A percentile compares a stretch with the other conserved stretches of the same genome.
These are phyloP conservation scores for Stylonectria norvegica DNA, from an alignment of 2,329 filamentous ascomycete species.

Conservation along the genomic window DNA sequence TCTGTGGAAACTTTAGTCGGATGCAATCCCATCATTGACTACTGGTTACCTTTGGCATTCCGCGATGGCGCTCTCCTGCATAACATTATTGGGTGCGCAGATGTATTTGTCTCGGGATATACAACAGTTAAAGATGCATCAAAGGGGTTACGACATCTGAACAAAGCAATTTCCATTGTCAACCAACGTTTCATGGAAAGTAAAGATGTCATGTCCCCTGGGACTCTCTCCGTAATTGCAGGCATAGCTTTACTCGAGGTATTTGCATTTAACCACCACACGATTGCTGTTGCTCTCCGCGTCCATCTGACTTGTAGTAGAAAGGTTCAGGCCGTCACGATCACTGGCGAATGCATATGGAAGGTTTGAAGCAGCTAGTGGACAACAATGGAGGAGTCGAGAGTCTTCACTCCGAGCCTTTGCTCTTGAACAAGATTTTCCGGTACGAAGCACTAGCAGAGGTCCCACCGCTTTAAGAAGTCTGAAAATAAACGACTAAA, in stretches of 20 bases:
- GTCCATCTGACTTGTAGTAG: background rate
- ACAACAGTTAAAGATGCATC: background rate
- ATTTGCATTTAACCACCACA: too few relatives aligned
- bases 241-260: slow-evolving; percentile 2
- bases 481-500: background rate
- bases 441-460: background rate
- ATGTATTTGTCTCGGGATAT: background rate
- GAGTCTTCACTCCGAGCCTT: background rate
- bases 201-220: background rate
- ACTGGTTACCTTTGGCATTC: slow-evolving; percentile 3
- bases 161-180: background rate
- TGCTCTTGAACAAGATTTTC: slow-evolving; percentile 3
- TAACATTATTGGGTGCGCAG: slow-evolving; percentile 1
- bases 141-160: background rate
- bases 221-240: slow-evolving; percentile 1
- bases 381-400: background rate
- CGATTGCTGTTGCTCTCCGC: too few relatives aligned
- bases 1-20: background rate
- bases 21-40: slow-evolving; percentile 1
- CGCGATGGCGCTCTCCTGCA: background rate
- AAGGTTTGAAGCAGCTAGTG: slow-evolving; percentile 1
- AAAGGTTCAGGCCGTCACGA: slow-evolving; percentile 2
- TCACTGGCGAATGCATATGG: slow-evolving; percentile 3
- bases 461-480: background rate
- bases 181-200: background rate